Conservation (phyloP, 2,329 filamentous ascomycete genomes). For the Talaromyces sp. region DNA sequence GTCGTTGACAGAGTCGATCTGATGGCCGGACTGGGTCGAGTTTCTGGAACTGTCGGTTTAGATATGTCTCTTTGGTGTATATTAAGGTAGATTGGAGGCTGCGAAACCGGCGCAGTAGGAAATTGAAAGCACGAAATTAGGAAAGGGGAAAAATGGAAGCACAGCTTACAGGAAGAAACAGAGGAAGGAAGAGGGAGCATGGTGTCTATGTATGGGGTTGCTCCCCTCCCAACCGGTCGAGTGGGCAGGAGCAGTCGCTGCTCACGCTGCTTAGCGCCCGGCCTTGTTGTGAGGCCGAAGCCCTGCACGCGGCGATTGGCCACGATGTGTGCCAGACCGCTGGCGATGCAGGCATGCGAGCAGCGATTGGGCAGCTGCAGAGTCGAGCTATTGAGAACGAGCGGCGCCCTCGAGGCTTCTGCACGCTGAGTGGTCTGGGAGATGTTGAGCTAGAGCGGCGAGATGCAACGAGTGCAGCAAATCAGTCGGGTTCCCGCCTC, state of each 20-base stretch:
- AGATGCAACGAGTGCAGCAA: background rate
- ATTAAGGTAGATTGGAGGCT: conserved; percentile 2
- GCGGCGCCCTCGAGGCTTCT: background rate
- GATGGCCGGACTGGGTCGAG: background rate
- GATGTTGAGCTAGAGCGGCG: background rate
- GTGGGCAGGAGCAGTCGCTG: conserved; percentile 1
- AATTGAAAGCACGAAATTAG: conserved; percentile 4
- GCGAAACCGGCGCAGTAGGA: conserved; percentile 24
- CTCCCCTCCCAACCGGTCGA: background rate
- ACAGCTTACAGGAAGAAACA: conserved; percentile 15
- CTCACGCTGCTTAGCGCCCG: conserved; percentile 25
- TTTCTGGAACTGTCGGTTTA: background rate
- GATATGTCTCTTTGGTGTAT: background rate
- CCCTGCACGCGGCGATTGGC: conserved; percentile 4
- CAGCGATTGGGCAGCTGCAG: background rate
- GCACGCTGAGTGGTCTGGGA: background rate
- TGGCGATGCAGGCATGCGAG: conserved; percentile 3
- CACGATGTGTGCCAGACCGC: conserved; percentile 2
- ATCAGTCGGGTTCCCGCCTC: background rate
- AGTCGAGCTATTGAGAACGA: conserved; percentile 1
- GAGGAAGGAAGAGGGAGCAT: conserved; percentile 15
- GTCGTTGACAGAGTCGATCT: background rate
- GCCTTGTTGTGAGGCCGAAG: conserved; percentile 11
- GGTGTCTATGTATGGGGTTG: conserved; percentile 15
- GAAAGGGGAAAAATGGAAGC: conserved; percentile 20